Base-by-base conservation (phyloP, 73 alveolate species). In the Paramecium sexaurelia region DNA sequence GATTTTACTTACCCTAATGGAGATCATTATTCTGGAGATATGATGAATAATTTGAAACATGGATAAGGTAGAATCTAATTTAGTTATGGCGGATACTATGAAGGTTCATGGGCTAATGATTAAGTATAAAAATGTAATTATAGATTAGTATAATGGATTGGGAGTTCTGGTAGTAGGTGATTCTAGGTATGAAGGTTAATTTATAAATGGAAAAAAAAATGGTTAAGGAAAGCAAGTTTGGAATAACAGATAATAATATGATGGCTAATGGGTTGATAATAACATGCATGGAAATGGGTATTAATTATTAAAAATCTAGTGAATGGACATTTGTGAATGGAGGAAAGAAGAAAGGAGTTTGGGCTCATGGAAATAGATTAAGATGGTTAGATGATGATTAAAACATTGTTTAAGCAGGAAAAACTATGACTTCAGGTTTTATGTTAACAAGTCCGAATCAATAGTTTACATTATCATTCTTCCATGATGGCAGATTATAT, bases 231-330 rank as follows among this genome's bases (percentile, higher is more conserved):
- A 41, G 20, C 13, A 78, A 27, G 68, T 45, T 17, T 78, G 90
- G 90, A 78, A 78, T 11, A 78, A 78, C 36, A 40, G 90, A 22
- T 78, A 78, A 22, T 20, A 26, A 22, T 78, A 78, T 45, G 73
- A 78, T 39, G 90, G 90, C n/a, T 45, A 39, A 41, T 78, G 90
- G 90, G 43, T 78, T 24, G 90, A 78, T 41, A 78, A 78, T 27
- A 78, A 78, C 22, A 78, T 78, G 90, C 90, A 78, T 78, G 90
- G 90, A 41, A 39, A 78, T 22, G 90, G 90, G 87, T 73, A 73
- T 73, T 24, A 35, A 17, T 27, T 5, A 33, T 9, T 9, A 11
- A 36, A 27, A n/a, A 73, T 73, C 35, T 32, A 73, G 87, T 39
- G 90, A 78, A 45, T 78, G 90, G 90, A 78, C 90, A 1, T 78